phyloP scores from a whole-genome alignment of 805 yeast species.

The Yamadazyma takamatsuzukensis region DNA sequence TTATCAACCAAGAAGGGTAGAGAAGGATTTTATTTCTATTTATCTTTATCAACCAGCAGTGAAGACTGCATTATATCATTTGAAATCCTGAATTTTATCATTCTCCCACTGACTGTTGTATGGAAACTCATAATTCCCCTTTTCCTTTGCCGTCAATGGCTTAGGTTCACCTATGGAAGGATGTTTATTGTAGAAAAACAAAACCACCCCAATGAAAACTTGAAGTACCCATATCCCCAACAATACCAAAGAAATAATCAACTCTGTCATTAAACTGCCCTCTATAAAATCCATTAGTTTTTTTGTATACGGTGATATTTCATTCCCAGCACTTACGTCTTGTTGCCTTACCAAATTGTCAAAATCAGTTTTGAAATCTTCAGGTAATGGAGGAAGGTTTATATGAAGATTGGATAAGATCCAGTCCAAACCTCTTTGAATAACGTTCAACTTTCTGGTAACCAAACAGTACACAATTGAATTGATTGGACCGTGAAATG shows the following conservation, averaged over 20 bases:
- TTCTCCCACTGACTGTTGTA: too few relatives aligned
- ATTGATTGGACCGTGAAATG: slow-evolving; percentile 58
- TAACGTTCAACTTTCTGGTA: slow-evolving; percentile 62
- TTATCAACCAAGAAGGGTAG: too few relatives aligned
- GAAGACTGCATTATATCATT: too few relatives aligned
- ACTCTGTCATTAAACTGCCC: slow-evolving; percentile 39
- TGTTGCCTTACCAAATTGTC: slow-evolving; percentile 6
- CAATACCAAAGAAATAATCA: slow-evolving; percentile 43
- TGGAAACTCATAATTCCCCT: slow-evolving; percentile 24
- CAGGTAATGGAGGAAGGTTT: slow-evolving; percentile 48
- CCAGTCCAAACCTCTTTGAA: slow-evolving; percentile 80
- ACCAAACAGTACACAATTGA: slow-evolving; percentile 76
- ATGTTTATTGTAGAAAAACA: slow-evolving; percentile 7
- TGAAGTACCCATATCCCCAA: slow-evolving; percentile 49
- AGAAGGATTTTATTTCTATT: too few relatives aligned
- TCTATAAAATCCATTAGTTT: slow-evolving; percentile 3
- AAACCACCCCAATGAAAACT: slow-evolving; percentile 32
- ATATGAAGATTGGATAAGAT: slow-evolving; percentile 59
- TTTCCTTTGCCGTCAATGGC: slow-evolving; percentile 23
- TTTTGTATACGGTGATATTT: slow-evolving; percentile 5
- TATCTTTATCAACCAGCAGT: too few relatives aligned
- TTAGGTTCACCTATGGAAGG: slow-evolving; percentile 20
- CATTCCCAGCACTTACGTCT: background rate
- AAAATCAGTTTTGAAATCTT: slow-evolving; percentile 5
- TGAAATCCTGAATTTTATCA: too few relatives aligned